These are phyloP conservation scores for Hepatocystis sp. DNA, from an alignment of 169 alveolate species.

Conservation along the genomic window DNA sequence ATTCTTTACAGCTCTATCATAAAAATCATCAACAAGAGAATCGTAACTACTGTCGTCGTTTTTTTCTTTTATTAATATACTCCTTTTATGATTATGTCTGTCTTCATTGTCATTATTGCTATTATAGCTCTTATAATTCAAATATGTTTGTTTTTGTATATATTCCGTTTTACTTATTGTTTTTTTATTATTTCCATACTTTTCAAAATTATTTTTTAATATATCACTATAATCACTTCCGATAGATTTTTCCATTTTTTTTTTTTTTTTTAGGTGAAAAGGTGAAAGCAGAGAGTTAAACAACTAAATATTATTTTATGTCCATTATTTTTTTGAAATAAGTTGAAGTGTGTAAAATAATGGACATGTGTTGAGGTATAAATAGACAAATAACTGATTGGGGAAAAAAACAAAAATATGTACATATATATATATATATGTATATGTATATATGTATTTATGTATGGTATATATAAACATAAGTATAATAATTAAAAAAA, in stretches of 20 bases:
- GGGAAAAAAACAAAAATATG: neutral
- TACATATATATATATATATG: too few relatives aligned
- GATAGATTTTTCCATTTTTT: neutral
- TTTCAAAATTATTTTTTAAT: too few relatives aligned
- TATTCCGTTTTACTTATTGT: neutral
- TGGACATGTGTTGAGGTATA: too few relatives aligned
- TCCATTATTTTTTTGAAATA: too few relatives aligned
- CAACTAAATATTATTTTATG: too few relatives aligned
- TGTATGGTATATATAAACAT: neutral
- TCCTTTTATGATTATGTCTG: neutral
- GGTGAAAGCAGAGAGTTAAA: neutral
- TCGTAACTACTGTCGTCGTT: constrained; percentile 52
- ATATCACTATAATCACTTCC: too few relatives aligned
- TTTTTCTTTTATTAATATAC: neutral
- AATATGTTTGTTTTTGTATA: constrained; percentile 1
- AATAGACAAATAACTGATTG: too few relatives aligned
- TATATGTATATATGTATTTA: neutral
- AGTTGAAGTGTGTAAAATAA: too few relatives aligned
- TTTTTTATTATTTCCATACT: neutral
- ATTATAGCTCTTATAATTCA: neutral
- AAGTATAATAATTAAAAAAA: too few relatives aligned
- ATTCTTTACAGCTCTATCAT: constrained; percentile 20
- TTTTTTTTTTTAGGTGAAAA: neutral
- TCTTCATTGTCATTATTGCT: neutral
- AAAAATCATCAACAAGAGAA: constrained; percentile 72